phyloP scores from a whole-genome alignment of 257 asterid species.

The Nicotiana undulata region DNA sequence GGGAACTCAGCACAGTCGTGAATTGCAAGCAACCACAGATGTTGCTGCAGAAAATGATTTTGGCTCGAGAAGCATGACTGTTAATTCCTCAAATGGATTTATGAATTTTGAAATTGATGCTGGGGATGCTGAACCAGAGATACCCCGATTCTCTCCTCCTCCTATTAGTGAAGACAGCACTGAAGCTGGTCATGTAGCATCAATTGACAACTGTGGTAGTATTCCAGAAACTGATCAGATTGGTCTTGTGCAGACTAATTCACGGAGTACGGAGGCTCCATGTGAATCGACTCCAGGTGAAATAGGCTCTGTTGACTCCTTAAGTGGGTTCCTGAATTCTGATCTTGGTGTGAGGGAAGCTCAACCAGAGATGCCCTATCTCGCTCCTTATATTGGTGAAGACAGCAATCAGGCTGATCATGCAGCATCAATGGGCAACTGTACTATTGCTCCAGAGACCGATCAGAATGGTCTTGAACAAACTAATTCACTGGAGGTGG shows the following conservation, averaged over 20 bases:
- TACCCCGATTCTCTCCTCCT: conserved; percentile 25
- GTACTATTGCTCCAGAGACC: conserved; percentile 17
- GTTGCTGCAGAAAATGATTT: conserved; percentile 2
- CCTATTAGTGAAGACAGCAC: conserved; percentile 18
- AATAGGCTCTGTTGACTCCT: conserved; percentile 27
- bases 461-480: conserved; percentile 26
- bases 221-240: conserved; percentile 23
- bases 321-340: conserved; percentile 18
- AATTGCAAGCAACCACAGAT: conserved; percentile 17
- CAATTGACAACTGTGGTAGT: conserved; percentile 20
- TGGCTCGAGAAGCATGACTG: conserved; percentile 8
- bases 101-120: conserved; percentile 24
- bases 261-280: conserved; percentile 32
- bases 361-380: conserved; percentile 17
- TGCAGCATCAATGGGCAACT: conserved; percentile 19
- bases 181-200: conserved; percentile 23
- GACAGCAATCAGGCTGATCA: conserved; percentile 22
- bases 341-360: conserved; percentile 22
- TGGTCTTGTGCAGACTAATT: conserved; percentile 23
- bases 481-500: conserved; percentile 25
- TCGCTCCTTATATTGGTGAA: conserved; percentile 28
- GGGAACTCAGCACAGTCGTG: conserved; percentile 29
- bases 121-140: conserved; percentile 17
- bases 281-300: conserved; percentile 31
- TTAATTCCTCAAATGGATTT: conserved; percentile 19